Evolutionary conservation across 73 alveolate species (phyloP), one percentile per base, ranked within the genome.

Genomic region (Paraurostyla sp.): DNA sequence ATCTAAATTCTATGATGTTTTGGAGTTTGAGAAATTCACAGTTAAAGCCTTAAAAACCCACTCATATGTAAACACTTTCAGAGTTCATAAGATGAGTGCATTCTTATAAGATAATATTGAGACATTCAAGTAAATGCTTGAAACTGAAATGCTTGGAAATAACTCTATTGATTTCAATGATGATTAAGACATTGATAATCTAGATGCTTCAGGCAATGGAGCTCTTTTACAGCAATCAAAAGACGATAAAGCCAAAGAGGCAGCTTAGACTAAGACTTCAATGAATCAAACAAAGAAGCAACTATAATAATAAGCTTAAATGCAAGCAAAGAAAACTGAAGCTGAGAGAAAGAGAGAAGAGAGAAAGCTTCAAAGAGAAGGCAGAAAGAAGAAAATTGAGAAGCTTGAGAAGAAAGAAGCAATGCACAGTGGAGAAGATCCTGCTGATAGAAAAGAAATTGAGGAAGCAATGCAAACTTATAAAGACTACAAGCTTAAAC

Each of bases 401-500:
- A 90, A 90, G 51, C 91, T 92, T 9, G 97, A 93, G 82, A 94
- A 94, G 87, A 91, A 95, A 58, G 97, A 96, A 54, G 98, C 97
- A 27, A 90, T 81, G 88, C 89, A 88, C 82, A 88, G 88, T 36
- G 92, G 89, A 22, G 94, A 90, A 45, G 94, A 96, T 41, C 98
- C 99, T 25, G 97, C 91, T 23, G 97, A 96, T 80, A 83, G 90
- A 25, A 93, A 93, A 57, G 97, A 96, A 59, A 93, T 96, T 56
- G 95, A 93, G 56, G 85, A 71, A 35, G 99, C 99, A 0, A 87
- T 84, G 63, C 76, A 83, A 42, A 92, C 97, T 56, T 88, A 78
- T 60, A 97, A 97, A 25, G 99, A 96, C 78, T 94, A 85, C 80
- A 96, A 96, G 46, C 88, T 96, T 0, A 96, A 96, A 87, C 86